Evolutionary conservation across 257 asterid species (phyloP), one percentile per base, ranked within the genome.

Genomic region (Echium plantagineum): DNA sequence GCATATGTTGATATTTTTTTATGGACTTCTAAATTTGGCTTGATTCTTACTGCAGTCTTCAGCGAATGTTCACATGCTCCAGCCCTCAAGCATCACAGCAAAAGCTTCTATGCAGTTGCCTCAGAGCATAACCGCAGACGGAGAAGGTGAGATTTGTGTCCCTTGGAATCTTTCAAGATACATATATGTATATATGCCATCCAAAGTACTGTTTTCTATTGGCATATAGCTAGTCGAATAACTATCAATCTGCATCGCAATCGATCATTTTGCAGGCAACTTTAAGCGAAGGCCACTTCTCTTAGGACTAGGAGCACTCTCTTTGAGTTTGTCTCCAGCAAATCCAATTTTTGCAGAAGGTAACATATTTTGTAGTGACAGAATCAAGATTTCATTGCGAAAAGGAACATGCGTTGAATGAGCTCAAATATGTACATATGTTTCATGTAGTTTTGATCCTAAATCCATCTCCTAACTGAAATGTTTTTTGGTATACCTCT

Each of bases 281-380:
- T 70, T 70, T 61, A 76, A 65, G 66, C 81, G 94, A 72, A 81
- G 89, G 60, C 68, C 75, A 63, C 75, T 81, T 38, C 42, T 79
- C 10, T 64, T 78, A 47, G 97, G 97, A 62, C 69, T 73, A 61
- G 97, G 93, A 62, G 76, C 83, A 28, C 53, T 82, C 22, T 52
- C 89, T 5, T 66, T 77, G 64, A 82, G 69, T 72, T 61, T 77
- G 15, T 42, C 69, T 60, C 73, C 74, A 2, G 68, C 73, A n/a
- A 52, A 55, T 64, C 75, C 84, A 51, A 80, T 84, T 75, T 72
- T 77, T 9, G 97, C 97, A 59, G 81, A 84, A 83, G 94, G 97
- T 89, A 18, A 46, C 47, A n/a, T 59, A 0, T 26, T 26, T 20
- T 16, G 21, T 10, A 4, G 15, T n/a, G 31, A 26, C 22, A 22